phyloP scores from a whole-genome alignment of 129 eudicot genomes.

The Sambucus nigra region DNA sequence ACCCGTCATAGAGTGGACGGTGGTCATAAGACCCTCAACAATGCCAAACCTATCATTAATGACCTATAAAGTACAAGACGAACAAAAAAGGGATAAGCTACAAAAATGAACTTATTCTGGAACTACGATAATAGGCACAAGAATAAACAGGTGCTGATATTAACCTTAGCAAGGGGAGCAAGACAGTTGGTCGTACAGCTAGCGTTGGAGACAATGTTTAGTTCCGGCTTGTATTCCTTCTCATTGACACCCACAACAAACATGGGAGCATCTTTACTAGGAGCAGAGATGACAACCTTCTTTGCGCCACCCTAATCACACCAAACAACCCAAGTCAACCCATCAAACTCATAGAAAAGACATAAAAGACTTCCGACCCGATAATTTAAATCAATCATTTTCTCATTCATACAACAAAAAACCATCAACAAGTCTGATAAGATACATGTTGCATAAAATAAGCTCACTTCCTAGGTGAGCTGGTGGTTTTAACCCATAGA shows the following conservation, averaged over 20 bases:
- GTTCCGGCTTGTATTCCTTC: slow-evolving; percentile 78
- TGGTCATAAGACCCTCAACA: slow-evolving; percentile 96
- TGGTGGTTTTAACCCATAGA: too few relatives aligned
- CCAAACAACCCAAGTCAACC: slow-evolving; percentile 9
- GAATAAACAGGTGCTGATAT: background rate
- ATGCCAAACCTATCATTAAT: slow-evolving; percentile 88
- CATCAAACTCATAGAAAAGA: background rate
- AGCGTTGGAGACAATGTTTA: slow-evolving; percentile 84
- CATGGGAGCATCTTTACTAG: slow-evolving; percentile 97
- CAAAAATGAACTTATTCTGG: background rate
- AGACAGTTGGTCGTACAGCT: slow-evolving; percentile 98
- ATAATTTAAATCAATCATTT: too few relatives aligned
- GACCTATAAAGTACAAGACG: slow-evolving; percentile 33
- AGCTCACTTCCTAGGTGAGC: too few relatives aligned
- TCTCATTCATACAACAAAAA: background rate
- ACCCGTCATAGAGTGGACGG: slow-evolving; percentile 90
- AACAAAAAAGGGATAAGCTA: background rate
- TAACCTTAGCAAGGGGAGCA: slow-evolving; percentile 97
- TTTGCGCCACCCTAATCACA: slow-evolving; percentile 85
- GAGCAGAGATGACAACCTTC: slow-evolving; percentile 93
- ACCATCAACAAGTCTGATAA: too few relatives aligned
- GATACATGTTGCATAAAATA: too few relatives aligned
- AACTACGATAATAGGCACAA: background rate
- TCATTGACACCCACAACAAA: slow-evolving; percentile 96
- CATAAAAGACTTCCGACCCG: too few relatives aligned